Evolutionary conservation across 495 filamentous ascomycete genomes (phyloP).

Genomic region (Tuber indicum): DNA sequence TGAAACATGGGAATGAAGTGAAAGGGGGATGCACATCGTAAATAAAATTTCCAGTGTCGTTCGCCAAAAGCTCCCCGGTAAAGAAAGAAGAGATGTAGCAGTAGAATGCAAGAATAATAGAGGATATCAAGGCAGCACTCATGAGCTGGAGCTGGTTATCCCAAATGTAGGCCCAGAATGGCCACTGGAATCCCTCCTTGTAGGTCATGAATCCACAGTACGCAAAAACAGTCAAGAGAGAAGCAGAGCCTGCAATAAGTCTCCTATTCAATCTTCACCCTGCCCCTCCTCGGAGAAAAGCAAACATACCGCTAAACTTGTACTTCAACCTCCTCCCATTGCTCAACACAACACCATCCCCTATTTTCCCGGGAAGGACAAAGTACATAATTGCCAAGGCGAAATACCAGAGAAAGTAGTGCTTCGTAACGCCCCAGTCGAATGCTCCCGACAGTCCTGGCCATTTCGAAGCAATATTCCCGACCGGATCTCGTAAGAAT

Average conservation of each 20-base stretch:
- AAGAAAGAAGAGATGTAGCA: slow-evolving; percentile 76
- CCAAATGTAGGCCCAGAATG: slow-evolving; percentile 85
- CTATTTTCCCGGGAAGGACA: slow-evolving; percentile 68
- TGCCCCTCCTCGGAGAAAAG: background rate
- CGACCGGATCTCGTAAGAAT: slow-evolving; percentile 65
- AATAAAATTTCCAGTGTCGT: slow-evolving; percentile 73
- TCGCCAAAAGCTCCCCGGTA: slow-evolving; percentile 69
- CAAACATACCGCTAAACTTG: slow-evolving; percentile 70
- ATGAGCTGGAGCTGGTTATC: slow-evolving; percentile 83
- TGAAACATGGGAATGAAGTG: background rate
- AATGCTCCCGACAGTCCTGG: slow-evolving; percentile 50
- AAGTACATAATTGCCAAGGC: slow-evolving; percentile 68
- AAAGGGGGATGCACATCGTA: slow-evolving; percentile 55
- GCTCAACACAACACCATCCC: slow-evolving; percentile 61
- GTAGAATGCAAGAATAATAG: slow-evolving; percentile 60
- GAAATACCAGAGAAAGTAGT: slow-evolving; percentile 70
- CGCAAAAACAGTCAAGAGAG: slow-evolving; percentile 60
- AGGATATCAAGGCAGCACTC: slow-evolving; percentile 72
- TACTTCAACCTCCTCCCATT: slow-evolving; percentile 75
- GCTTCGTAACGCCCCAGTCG: slow-evolving; percentile 55
- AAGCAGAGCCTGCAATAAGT: slow-evolving; percentile 60
- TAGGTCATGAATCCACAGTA: slow-evolving; percentile 63
- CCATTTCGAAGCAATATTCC: slow-evolving; percentile 60
- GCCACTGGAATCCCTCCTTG: slow-evolving; percentile 70
- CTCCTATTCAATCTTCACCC: slow-evolving; percentile 14